Conservation (phyloP, 148 eudicot species). For the Rhododendron henanense region DNA sequence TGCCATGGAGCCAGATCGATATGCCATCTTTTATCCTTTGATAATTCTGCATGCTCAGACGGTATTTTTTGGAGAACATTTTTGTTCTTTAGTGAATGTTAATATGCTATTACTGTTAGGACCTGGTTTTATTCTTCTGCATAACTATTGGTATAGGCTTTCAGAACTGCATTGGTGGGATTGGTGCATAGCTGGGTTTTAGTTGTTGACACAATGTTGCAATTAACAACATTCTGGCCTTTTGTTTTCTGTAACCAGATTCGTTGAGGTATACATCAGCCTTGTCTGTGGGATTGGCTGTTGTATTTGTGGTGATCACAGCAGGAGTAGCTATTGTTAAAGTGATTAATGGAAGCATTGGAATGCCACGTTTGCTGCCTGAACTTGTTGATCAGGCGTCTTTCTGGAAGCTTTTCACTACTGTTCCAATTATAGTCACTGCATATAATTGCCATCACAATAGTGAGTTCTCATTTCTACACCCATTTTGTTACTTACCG, state of each 20-base stretch:
- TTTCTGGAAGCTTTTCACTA: slow-evolving; percentile 80
- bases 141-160: neutral
- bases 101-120: neutral
- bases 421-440: slow-evolving; percentile 76
- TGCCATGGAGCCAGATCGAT: neutral
- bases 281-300: slow-evolving; percentile 74
- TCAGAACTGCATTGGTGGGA: neutral
- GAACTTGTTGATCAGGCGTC: slow-evolving; percentile 63
- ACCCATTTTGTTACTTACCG: neutral
- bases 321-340: slow-evolving; percentile 64
- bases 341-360: slow-evolving; percentile 58
- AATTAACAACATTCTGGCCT: neutral
- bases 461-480: slow-evolving; percentile 32
- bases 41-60: neutral
- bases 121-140: neutral
- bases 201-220: neutral
- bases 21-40: neutral
- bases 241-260: slow-evolving; percentile 36
- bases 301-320: slow-evolving; percentile 73
- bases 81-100: neutral
- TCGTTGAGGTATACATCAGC: slow-evolving; percentile 86
- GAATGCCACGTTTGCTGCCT: slow-evolving; percentile 65
- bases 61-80: no score
- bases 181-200: neutral
- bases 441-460: slow-evolving; percentile 91